Evolutionary conservation across 306 rosid species (phyloP).

Genomic region (Cicer bijugum): DNA sequence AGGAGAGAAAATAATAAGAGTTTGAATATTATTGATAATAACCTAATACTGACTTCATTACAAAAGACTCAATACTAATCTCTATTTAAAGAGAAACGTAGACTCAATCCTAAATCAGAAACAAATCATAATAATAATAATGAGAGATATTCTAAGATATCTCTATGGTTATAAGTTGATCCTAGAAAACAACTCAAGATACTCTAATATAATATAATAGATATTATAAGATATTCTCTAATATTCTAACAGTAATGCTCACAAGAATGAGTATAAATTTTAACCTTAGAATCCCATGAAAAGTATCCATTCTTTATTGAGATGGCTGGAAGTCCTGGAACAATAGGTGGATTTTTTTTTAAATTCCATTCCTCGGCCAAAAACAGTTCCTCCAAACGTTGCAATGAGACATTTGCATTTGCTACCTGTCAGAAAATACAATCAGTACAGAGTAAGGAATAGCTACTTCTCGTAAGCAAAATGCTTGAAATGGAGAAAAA

Average conservation of each 20-base stretch:
- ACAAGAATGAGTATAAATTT: slow-evolving; percentile 5
- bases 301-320: slow-evolving; percentile 74
- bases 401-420: slow-evolving; percentile 81
- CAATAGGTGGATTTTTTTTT: slow-evolving; percentile 65
- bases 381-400: slow-evolving; percentile 81
- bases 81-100: too few relatives aligned
- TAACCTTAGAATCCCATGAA: slow-evolving; percentile 86
- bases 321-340: slow-evolving; percentile 75
- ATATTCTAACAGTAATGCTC: background rate
- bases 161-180: too few relatives aligned
- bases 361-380: slow-evolving; percentile 68
- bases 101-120: too few relatives aligned
- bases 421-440: slow-evolving; percentile 62
- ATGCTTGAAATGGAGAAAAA: slow-evolving; percentile 19
- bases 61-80: too few relatives aligned
- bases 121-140: too few relatives aligned
- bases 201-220: too few relatives aligned
- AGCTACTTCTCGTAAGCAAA: slow-evolving; percentile 12
- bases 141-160: too few relatives aligned
- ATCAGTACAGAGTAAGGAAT: slow-evolving; percentile 10
- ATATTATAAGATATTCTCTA: too few relatives aligned
- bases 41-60: too few relatives aligned
- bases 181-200: too few relatives aligned
- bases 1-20: too few relatives aligned
- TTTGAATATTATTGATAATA: too few relatives aligned